These are phyloP conservation scores for Incumbomyces delicatus DNA, from an alignment of 2,329 filamentous ascomycete species.

Conservation along the genomic window DNA sequence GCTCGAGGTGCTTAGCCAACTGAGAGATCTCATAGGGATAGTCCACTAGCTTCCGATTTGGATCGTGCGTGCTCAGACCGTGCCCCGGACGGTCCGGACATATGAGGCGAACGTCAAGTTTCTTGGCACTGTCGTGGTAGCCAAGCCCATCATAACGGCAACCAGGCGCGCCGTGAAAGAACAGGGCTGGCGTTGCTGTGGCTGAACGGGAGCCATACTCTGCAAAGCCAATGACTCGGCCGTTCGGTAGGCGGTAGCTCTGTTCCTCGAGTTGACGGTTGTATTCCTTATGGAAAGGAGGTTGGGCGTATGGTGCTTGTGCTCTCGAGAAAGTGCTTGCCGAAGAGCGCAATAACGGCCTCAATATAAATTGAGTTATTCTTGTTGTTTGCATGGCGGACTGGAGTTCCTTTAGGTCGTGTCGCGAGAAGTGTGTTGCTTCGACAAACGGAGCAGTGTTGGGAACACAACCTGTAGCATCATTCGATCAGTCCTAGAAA, in stretches of 20 bases:
- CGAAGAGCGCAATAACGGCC: too few relatives aligned
- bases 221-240: slow-evolving; percentile 34
- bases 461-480: too few relatives aligned
- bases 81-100: slow-evolving; percentile 35
- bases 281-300: neutral
- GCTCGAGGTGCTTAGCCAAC: slow-evolving; percentile 31
- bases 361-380: too few relatives aligned
- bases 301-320: too few relatives aligned
- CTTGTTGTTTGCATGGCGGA: too few relatives aligned
- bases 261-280: neutral
- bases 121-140: slow-evolving; percentile 26
- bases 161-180: slow-evolving; percentile 35
- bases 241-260: slow-evolving; percentile 22
- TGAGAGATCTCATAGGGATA: slow-evolving; percentile 34
- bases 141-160: slow-evolving; percentile 34
- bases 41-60: slow-evolving; percentile 30
- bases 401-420: too few relatives aligned
- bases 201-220: slow-evolving; percentile 28
- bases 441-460: too few relatives aligned
- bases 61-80: slow-evolving; percentile 32
- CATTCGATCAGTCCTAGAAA: too few relatives aligned
- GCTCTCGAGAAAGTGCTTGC: too few relatives aligned
- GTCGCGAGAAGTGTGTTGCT: too few relatives aligned
- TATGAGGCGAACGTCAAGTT: slow-evolving; percentile 31
- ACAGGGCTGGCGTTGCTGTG: slow-evolving; percentile 28